These are phyloP conservation scores for Rosa persica DNA, from an alignment of 306 rosid species.

Conservation along the genomic window DNA sequence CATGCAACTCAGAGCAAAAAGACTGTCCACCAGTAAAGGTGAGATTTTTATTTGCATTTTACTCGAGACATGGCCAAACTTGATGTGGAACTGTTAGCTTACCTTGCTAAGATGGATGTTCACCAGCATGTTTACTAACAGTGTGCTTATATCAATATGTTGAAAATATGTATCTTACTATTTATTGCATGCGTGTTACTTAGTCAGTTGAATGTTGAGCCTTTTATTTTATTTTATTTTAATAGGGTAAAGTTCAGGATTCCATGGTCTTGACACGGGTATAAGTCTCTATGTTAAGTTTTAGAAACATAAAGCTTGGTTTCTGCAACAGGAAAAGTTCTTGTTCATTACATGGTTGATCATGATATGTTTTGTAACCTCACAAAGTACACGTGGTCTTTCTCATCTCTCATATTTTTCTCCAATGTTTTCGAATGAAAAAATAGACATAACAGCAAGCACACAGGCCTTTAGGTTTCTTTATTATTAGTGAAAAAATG, in stretches of 20 bases:
- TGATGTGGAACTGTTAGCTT: constrained; percentile 7
- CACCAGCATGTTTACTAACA: neutral
- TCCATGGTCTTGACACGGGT: neutral
- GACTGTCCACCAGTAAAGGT: constrained; percentile 46
- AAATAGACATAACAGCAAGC: too few species aligned
- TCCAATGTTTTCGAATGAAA: too few species aligned
- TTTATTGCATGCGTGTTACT: neutral
- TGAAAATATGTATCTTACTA: neutral
- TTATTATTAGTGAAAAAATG: too few species aligned
- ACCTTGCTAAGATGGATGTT: neutral
- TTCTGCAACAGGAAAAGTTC: neutral
- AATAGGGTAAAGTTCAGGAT: neutral
- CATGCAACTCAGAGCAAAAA: constrained; percentile 33
- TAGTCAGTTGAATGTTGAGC: neutral
- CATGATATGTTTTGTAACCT: neutral
- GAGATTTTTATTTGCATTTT: constrained; percentile 17
- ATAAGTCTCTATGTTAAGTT: neutral
- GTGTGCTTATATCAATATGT: neutral
- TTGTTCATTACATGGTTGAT: neutral
- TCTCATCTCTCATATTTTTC: too few species aligned
- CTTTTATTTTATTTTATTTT: neutral
- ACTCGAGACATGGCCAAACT: neutral
- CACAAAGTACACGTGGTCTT: neutral
- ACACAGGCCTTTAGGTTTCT: too few species aligned
- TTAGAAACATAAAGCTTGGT: too few species aligned